phyloP scores from a whole-genome alignment of 2,329 filamentous ascomycete species.

The Huntiella abstrusa region DNA sequence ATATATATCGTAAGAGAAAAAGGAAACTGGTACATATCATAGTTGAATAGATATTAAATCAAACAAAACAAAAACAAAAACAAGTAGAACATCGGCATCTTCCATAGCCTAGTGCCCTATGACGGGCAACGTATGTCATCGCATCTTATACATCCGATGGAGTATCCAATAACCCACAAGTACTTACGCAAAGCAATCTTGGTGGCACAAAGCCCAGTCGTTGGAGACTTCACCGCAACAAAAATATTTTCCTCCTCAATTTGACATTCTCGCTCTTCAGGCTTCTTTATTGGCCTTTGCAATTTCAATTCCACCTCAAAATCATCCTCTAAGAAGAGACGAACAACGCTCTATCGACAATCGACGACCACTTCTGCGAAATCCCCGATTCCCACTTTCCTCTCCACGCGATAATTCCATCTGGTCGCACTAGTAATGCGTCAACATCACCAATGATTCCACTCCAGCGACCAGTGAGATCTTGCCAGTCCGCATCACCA shows the following conservation, averaged over 20 bases:
- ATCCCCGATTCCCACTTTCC: conserved; percentile 1
- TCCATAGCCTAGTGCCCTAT: background rate
- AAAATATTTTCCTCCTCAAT: too few species aligned
- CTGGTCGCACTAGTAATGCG: background rate
- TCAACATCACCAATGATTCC: conserved; percentile 1
- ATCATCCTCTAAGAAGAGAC: background rate
- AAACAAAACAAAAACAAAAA: conserved; percentile 3
- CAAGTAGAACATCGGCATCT: background rate
- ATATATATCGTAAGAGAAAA: conserved; percentile 1
- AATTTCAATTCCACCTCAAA: background rate
- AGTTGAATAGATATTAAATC: conserved; percentile 5
- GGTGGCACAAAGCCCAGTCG: too few species aligned
- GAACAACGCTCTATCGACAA: background rate
- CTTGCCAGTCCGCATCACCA: background rate
- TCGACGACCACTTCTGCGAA: background rate
- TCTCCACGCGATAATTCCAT: conserved; percentile 7
- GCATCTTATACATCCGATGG: too few species aligned
- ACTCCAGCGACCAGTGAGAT: background rate
- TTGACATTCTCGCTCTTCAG: too few species aligned
- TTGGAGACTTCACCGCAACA: too few species aligned
- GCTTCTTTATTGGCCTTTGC: background rate
- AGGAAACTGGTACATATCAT: background rate
- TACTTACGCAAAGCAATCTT: too few species aligned
- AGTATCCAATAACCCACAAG: too few species aligned
- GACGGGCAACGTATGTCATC: too few species aligned